These are phyloP conservation scores for Fagus crenata DNA, from an alignment of 306 rosid genomes.

Conservation along the genomic window DNA sequence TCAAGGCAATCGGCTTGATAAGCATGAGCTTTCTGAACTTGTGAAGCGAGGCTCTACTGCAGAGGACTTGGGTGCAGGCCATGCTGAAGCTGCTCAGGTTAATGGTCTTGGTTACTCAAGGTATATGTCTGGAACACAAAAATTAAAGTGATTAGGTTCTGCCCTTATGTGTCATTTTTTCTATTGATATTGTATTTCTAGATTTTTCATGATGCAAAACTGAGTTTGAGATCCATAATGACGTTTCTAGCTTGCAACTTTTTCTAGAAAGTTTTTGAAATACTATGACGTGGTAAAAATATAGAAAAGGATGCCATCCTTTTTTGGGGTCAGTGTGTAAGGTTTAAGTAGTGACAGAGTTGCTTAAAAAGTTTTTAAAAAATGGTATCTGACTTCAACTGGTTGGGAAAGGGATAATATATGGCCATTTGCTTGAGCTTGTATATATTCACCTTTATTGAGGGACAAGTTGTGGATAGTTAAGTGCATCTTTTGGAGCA, in stretches of 20 bases:
- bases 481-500: neutral
- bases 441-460: neutral
- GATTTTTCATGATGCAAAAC: neutral
- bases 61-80: conserved; percentile 91
- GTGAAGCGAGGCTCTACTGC: conserved; percentile 91
- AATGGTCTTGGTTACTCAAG: conserved; percentile 91
- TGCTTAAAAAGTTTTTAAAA: neutral
- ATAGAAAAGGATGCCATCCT: neutral
- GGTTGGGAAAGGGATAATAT: neutral
- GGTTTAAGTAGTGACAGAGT: neutral
- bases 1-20: conserved; percentile 88
- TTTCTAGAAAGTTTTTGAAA: neutral
- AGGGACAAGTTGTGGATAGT: neutral
- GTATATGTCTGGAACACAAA: conserved; percentile 26
- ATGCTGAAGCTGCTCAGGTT: conserved; percentile 89
- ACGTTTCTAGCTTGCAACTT: neutral
- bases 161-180: neutral
- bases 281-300: neutral
- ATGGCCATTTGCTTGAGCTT: neutral
- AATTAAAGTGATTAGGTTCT: neutral
- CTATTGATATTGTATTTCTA: neutral
- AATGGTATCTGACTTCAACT: neutral
- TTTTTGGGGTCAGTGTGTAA: neutral
- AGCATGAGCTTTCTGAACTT: conserved; percentile 86
- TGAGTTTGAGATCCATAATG: too few relatives aligned